Conservation (phyloP, 805 yeast genomes). For the Cyberlindnera euphorbiae region DNA sequence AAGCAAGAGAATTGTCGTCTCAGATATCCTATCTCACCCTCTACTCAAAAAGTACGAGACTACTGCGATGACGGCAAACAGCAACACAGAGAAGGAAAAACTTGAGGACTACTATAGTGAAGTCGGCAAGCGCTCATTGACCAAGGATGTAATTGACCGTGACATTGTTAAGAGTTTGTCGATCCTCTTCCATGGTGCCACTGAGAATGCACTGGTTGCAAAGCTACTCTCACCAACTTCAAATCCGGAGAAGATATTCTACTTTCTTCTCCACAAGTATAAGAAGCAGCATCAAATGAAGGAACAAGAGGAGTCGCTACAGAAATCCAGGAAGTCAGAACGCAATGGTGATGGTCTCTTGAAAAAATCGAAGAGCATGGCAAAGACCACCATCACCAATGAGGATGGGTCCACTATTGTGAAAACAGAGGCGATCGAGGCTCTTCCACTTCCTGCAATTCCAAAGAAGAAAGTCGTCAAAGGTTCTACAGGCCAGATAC, state of each 20-base stretch:
- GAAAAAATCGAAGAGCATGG: conserved; percentile 37
- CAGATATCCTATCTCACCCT: conserved; percentile 76
- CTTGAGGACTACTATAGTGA: conserved; percentile 32
- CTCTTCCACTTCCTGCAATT: conserved; percentile 15
- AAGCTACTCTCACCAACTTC: conserved; percentile 52
- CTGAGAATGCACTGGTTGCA: conserved; percentile 44
- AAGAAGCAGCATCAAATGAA: conserved; percentile 53
- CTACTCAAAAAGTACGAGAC: conserved; percentile 67
- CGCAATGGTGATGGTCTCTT: conserved; percentile 29
- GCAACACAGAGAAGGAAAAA: conserved; percentile 27
- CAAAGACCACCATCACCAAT: conserved; percentile 36
- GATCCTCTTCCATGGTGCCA: conserved; percentile 78
- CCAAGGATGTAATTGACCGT: conserved; percentile 47
- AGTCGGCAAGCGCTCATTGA: conserved; percentile 34
- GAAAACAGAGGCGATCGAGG: conserved; percentile 14
- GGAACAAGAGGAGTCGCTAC: conserved; percentile 14
- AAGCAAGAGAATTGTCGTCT: conserved; percentile 67
- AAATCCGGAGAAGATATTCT: conserved; percentile 76
- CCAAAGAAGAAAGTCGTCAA: conserved; percentile 22
- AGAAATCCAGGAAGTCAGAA: conserved; percentile 25
- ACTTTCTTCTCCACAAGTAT: conserved; percentile 68
- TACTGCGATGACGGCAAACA: conserved; percentile 29
- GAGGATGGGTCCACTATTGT: conserved; percentile 25
- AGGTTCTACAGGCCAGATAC: conserved; percentile 23
- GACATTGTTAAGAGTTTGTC: conserved; percentile 74